A percentile compares a stretch with the other conserved stretches of the same genome.
These are phyloP conservation scores for Lycium ferocissimum DNA, from an alignment of 257 asterid species.

Conservation along the genomic window DNA sequence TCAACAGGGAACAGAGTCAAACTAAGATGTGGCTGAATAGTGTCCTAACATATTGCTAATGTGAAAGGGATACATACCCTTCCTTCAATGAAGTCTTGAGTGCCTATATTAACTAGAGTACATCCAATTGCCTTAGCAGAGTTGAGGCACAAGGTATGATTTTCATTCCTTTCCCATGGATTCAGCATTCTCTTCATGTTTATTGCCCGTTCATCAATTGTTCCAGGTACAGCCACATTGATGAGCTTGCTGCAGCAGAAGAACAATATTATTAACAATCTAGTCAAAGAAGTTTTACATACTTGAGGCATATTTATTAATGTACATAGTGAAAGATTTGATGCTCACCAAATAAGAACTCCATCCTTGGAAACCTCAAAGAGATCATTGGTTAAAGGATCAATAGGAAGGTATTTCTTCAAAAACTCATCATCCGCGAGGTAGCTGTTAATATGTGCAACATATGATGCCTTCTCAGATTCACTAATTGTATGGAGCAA, in stretches of 20 bases:
- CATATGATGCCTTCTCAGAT: constrained; percentile 95
- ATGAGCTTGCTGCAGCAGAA: constrained; percentile 82
- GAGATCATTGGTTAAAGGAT: constrained; percentile 86
- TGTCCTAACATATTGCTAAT: not conserved
- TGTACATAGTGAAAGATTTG: constrained; percentile 26
- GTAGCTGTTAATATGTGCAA: constrained; percentile 92
- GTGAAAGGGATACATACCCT: constrained; percentile 64
- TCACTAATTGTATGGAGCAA: constrained; percentile 97
- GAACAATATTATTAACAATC: constrained; percentile 26
- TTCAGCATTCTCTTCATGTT: constrained; percentile 87
- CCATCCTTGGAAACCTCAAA: constrained; percentile 97
- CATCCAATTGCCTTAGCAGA: constrained; percentile 99
- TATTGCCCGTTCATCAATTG: constrained; percentile 96
- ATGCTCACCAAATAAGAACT: constrained; percentile 88
- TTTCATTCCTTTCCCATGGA: constrained; percentile 99
- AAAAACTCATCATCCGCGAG: constrained; percentile 81
- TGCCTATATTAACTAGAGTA: constrained; percentile 95
- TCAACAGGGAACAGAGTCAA: not conserved
- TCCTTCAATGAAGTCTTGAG: constrained; percentile 95
- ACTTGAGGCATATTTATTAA: constrained; percentile 15
- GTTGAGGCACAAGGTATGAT: constrained; percentile 95
- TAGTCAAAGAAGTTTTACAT: constrained; percentile 10
- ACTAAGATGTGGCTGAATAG: not conserved
- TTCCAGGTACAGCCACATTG: constrained; percentile 97
- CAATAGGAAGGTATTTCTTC: constrained; percentile 79